A percentile compares a stretch with the other conserved stretches of the same genome.
Conservation (phyloP, 495 filamentous ascomycete genomes). For the Xeromyces bisporus region DNA sequence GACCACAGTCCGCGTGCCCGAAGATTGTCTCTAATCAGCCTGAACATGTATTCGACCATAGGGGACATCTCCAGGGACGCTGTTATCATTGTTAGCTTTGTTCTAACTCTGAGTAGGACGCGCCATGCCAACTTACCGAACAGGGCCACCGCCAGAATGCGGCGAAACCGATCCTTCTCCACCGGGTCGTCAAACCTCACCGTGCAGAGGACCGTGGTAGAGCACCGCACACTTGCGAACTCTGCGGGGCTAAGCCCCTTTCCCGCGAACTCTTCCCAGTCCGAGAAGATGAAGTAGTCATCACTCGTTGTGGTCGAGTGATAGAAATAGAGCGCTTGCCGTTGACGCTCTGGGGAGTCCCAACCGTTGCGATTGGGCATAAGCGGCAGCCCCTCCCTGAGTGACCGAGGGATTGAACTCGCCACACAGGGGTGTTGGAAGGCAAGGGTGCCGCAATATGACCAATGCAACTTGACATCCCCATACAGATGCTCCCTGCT, state of each 20-base stretch:
- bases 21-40: constrained; percentile 21
- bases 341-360: constrained; percentile 18
- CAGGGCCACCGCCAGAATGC: constrained; percentile 18
- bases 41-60: constrained; percentile 18
- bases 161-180: constrained; percentile 22
- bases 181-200: constrained; percentile 10
- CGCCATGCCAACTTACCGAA: constrained; percentile 14
- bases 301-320: constrained; percentile 10
- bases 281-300: constrained; percentile 27
- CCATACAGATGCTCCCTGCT: constrained; percentile 17
- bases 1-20: constrained; percentile 6
- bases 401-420: constrained; percentile 7
- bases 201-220: constrained; percentile 5
- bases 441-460: constrained; percentile 9
- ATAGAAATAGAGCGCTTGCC: constrained; percentile 20
- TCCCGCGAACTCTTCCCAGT: constrained; percentile 7
- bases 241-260: constrained; percentile 5
- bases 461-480: constrained; percentile 22
- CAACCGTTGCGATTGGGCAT: constrained; percentile 14
- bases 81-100: too few species aligned
- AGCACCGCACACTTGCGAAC: constrained; percentile 7
- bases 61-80: constrained; percentile 8
- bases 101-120: too few species aligned
- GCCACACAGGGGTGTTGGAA: constrained; percentile 7
- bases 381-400: constrained; percentile 10